phyloP scores from a whole-genome alignment of 768 basidiomycete genomes.

The Hydnomerulius pinastri region DNA sequence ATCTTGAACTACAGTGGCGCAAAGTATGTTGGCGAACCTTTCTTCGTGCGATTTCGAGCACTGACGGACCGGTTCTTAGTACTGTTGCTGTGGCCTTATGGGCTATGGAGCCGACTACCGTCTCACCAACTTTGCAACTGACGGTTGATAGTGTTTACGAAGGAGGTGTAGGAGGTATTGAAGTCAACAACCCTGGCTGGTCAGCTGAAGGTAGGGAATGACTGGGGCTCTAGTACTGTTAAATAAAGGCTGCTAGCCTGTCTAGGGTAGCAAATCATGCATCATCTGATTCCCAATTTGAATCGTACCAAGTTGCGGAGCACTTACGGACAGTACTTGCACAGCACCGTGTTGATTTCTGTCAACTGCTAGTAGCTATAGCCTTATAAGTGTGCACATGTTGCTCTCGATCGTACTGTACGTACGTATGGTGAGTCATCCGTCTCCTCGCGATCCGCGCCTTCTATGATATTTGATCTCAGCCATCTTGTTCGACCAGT shows the following conservation, averaged over 20 bases:
- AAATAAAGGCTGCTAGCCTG: too few relatives aligned
- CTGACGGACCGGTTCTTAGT: constrained; percentile 27
- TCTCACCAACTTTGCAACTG: constrained; percentile 56
- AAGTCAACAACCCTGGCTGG: constrained; percentile 62
- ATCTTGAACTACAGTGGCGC: constrained; percentile 71
- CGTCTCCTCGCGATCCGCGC: background rate
- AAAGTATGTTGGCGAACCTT: constrained; percentile 47
- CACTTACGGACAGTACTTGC: too few relatives aligned
- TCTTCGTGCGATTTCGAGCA: background rate
- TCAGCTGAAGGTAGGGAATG: constrained; percentile 30
- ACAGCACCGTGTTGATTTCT: too few relatives aligned
- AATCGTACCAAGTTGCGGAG: too few relatives aligned
- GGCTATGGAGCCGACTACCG: constrained; percentile 53
- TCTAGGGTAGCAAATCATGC: too few relatives aligned
- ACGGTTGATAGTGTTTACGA: constrained; percentile 59
- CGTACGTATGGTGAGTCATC: background rate
- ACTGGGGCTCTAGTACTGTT: too few relatives aligned
- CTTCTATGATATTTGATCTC: background rate
- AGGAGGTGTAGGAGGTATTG: constrained; percentile 63
- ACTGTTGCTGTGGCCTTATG: constrained; percentile 69
- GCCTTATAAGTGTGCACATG: too few relatives aligned
- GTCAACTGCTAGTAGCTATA: too few relatives aligned
- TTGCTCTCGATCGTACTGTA: too few relatives aligned
- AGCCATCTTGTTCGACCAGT: too few relatives aligned
- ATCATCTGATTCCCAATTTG: too few relatives aligned